Percentiles rank a stretch among this genome's conserved stretches.
These are phyloP conservation scores for Saturnispora bothae DNA, from an alignment of 805 yeast species.

Conservation along the genomic window DNA sequence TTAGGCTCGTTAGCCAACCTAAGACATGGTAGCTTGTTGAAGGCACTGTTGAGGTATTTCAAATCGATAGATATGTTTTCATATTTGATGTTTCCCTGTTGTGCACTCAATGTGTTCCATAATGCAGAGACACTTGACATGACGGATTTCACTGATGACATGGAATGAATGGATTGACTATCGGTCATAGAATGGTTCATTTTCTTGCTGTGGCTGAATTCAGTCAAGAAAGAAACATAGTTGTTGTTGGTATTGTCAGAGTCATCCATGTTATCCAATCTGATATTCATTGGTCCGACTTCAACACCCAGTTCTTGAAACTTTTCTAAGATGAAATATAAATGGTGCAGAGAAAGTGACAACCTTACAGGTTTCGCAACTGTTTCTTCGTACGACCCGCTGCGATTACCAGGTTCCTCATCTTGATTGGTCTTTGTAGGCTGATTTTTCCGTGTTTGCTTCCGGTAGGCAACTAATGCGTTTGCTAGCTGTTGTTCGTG, in stretches of 20 bases:
- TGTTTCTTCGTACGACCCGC: conserved; percentile 5
- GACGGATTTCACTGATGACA: conserved; percentile 45
- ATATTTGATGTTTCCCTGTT: conserved; percentile 30
- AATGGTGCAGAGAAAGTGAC: conserved; percentile 51
- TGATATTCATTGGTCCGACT: conserved; percentile 53
- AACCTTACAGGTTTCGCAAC: conserved; percentile 42
- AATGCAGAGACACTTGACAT: conserved; percentile 36
- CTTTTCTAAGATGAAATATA: conserved; percentile 49
- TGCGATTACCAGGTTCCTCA: background rate
- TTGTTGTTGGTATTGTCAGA: conserved; percentile 31
- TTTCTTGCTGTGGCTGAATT: conserved; percentile 32
- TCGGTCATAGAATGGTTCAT: conserved; percentile 21
- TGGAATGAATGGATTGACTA: conserved; percentile 43
- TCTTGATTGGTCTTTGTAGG: background rate
- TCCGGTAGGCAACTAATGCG: conserved; percentile 45
- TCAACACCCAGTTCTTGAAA: conserved; percentile 38
- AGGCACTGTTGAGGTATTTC: conserved; percentile 49
- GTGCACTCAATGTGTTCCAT: conserved; percentile 27
- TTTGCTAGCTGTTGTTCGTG: conserved; percentile 52
- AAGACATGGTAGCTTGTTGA: conserved; percentile 56
- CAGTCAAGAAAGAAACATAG: conserved; percentile 50
- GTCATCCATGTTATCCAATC: conserved; percentile 47
- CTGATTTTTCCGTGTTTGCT: conserved; percentile 19
- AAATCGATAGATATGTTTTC: conserved; percentile 34
- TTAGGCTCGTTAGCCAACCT: conserved; percentile 50